Conservation (phyloP, 495 filamentous ascomycete species). For the Patellaria atrata region DNA sequence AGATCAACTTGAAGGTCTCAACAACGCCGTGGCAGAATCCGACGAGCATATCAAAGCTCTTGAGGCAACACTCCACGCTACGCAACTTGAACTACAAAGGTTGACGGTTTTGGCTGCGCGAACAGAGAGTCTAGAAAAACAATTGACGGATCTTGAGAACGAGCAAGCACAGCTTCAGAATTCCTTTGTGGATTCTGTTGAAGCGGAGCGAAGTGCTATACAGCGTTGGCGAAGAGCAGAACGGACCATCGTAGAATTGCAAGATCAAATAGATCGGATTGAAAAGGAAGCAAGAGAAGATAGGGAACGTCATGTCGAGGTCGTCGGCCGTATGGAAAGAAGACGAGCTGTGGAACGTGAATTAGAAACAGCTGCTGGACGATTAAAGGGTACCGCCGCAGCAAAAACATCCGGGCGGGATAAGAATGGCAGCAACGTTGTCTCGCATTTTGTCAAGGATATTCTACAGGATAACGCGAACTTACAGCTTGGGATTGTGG, state of each 20-base stretch:
- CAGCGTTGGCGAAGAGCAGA: conserved; percentile 77
- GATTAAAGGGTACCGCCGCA: conserved; percentile 65
- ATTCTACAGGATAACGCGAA: conserved; percentile 92
- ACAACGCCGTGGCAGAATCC: conserved; percentile 55
- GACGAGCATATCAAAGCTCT: conserved; percentile 60
- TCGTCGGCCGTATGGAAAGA: conserved; percentile 67
- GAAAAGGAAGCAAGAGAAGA: conserved; percentile 76
- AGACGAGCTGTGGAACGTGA: conserved; percentile 55
- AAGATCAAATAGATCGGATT: conserved; percentile 80
- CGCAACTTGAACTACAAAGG: conserved; percentile 58
- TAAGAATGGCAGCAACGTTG: conserved; percentile 45
- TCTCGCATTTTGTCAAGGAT: conserved; percentile 88
- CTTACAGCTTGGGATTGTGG: conserved; percentile 74
- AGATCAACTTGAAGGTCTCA: conserved; percentile 69
- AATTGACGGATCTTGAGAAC: conserved; percentile 60
- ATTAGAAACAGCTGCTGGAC: conserved; percentile 57
- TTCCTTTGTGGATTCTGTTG: conserved; percentile 45
- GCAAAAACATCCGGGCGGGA: conserved; percentile 37
- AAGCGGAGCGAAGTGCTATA: conserved; percentile 59
- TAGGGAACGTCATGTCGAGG: conserved; percentile 63
- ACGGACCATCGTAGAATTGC: conserved; percentile 50
- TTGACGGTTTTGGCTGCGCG: conserved; percentile 57
- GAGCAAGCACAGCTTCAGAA: conserved; percentile 63
- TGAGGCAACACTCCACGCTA: conserved; percentile 55
- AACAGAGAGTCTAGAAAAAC: conserved; percentile 61